Evolutionary conservation across 2,329 filamentous ascomycete genomes (phyloP), one percentile per base, ranked within the genome.

Genomic region (Hypoxylon sp.): DNA sequence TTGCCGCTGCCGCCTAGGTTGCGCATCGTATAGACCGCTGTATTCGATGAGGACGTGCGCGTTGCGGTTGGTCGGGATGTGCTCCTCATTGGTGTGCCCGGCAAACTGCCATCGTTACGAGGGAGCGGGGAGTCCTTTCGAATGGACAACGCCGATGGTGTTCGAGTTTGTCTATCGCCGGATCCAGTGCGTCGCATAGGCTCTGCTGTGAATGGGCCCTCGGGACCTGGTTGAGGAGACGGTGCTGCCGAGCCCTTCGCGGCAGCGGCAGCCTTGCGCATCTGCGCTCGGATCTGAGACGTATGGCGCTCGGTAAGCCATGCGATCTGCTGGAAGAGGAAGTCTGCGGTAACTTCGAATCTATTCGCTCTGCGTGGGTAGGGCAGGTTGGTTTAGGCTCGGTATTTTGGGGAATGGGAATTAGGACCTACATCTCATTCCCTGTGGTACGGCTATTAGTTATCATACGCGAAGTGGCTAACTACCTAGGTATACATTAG

Each of bases 221-320:
- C 87, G 62, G 83, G 79, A 32, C 84, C 83, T 14, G 86, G 87
- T 14, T 86, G 75, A 1, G 89, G 88, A 1, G 89, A 89, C 1
- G 86, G 84, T 1, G 85, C 84, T 17, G 83, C 80, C 2, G 88
- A 88, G 62, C 86, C 86, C 57, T 86, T 84, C 21, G 83, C 84
- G 2, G 85, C 84, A 5, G 85, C 86, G 2, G 87, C 89, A 46
- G 90, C 89, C 76, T 91, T 96, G 68, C 92, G 89, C 83, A 98
- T 93, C 81, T 98, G 94, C 19, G 92, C 94, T 72, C 93, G 89
- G 51, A 98, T 93, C 78, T 98, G 93, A 0, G 93, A 92, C 28
- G 97, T 87, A 81, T 98, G 93, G 56, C 93, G 87, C 78, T 98
- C 94, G 76, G 96, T 97, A 5, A 98, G 87, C 87, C 94, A 97